These are phyloP conservation scores for Hirschioporus abietinus DNA, from an alignment of 768 basidiomycete genomes.

Conservation along the genomic window DNA sequence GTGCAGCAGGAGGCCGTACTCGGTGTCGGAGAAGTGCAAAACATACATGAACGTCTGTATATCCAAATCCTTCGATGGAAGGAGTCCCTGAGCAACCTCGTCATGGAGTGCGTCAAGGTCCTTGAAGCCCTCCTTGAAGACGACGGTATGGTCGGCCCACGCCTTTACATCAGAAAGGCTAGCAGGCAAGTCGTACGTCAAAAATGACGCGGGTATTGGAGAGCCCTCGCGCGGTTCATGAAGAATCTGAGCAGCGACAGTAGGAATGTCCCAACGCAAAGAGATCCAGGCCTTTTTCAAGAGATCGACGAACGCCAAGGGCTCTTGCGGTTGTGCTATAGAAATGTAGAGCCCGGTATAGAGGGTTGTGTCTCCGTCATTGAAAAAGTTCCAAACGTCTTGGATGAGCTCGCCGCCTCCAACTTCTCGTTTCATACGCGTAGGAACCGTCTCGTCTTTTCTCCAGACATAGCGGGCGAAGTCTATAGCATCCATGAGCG, in stretches of 20 bases:
- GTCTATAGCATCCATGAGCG: neutral
- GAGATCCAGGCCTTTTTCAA: conserved; percentile 17
- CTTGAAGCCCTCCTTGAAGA: conserved; percentile 8
- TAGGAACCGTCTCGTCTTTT: conserved; percentile 20
- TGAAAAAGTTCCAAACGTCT: conserved; percentile 17
- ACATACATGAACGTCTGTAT: conserved; percentile 22
- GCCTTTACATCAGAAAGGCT: conserved; percentile 6
- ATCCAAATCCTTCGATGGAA: conserved; percentile 17
- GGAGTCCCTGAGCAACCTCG: conserved; percentile 5
- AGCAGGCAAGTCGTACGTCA: conserved; percentile 13
- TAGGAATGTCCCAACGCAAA: conserved; percentile 19
- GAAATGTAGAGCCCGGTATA: conserved; percentile 18
- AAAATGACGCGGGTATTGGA: conserved; percentile 2
- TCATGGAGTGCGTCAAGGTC: conserved; percentile 19
- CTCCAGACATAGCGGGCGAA: neutral
- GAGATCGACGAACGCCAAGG: conserved; percentile 7
- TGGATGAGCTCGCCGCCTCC: conserved; percentile 18
- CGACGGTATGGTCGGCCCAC: conserved; percentile 21
- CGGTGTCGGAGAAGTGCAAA: conserved; percentile 7
- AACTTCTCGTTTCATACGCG: conserved; percentile 5
- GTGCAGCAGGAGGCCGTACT: conserved; percentile 20
- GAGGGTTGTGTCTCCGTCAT: conserved; percentile 21
- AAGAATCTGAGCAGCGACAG: conserved; percentile 15
- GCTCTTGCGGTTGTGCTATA: conserved; percentile 7
- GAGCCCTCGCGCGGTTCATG: conserved; percentile 14